Percentiles rank a stretch among this genome's conserved stretches.
phyloP scores from a whole-genome alignment of 1,284 basidiomycete genomes.

The Pseudozyma sp. region DNA sequence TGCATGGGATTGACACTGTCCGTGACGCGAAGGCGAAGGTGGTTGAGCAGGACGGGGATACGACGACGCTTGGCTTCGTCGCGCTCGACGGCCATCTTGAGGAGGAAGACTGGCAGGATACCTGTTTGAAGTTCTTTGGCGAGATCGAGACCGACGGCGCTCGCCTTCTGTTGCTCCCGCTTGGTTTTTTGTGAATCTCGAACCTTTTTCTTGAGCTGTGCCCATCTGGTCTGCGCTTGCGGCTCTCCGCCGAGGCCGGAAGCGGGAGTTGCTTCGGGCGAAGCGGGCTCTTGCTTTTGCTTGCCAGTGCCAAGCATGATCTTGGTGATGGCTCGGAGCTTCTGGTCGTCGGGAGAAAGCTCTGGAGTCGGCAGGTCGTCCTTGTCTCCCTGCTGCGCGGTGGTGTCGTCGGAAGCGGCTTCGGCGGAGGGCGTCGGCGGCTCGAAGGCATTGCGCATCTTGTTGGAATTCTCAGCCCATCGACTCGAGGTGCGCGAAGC shows the following conservation, averaged over 20 bases:
- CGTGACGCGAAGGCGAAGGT: constrained; percentile 83
- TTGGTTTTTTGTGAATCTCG: constrained; percentile 51
- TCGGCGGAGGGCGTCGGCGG: constrained; percentile 35
- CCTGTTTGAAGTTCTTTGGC: constrained; percentile 53
- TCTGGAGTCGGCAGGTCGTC: constrained; percentile 37
- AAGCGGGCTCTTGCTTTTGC: constrained; percentile 9
- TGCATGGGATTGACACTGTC: constrained; percentile 86
- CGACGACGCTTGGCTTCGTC: constrained; percentile 87
- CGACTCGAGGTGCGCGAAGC: constrained; percentile 18
- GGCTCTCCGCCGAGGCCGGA: constrained; percentile 13
- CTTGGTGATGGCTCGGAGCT: constrained; percentile 51
- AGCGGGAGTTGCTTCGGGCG: constrained; percentile 15
- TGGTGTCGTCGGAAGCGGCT: not conserved
- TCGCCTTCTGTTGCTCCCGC: constrained; percentile 41
- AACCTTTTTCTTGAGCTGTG: constrained; percentile 52
- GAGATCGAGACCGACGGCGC: constrained; percentile 39
- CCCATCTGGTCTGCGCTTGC: constrained; percentile 44
- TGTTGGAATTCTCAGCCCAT: constrained; percentile 48
- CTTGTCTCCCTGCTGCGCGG: constrained; percentile 9
- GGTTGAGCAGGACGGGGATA: constrained; percentile 87
- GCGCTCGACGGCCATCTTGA: constrained; percentile 89
- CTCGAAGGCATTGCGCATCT: constrained; percentile 49
- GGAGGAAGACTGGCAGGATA: constrained; percentile 57
- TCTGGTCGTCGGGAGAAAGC: constrained; percentile 38
- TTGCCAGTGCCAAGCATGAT: constrained; percentile 47